Conservation (phyloP, 2,329 filamentous ascomycete genomes). For the Blastomyces percursus region DNA sequence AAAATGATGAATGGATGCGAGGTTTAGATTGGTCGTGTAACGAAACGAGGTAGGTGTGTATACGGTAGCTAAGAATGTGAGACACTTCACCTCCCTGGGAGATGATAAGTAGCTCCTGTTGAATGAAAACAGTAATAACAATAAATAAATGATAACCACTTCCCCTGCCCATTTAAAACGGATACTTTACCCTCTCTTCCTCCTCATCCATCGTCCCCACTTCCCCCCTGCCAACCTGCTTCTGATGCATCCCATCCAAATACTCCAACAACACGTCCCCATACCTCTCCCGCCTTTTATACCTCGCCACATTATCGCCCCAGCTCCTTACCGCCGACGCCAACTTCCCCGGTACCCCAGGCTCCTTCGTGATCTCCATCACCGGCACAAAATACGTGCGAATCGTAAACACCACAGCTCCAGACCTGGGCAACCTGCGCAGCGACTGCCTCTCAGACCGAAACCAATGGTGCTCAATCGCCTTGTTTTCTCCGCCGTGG, state of each 20-base stretch:
- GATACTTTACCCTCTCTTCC: constrained; percentile 39
- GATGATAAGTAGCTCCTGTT: background rate
- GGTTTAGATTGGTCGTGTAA: too few species aligned
- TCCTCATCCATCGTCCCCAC: constrained; percentile 49
- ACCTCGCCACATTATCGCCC: constrained; percentile 63
- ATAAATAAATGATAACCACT: background rate
- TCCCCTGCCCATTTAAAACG: constrained; percentile 34
- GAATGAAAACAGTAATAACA: background rate
- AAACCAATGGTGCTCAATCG: constrained; percentile 64
- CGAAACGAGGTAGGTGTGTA: too few species aligned
- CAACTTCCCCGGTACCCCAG: constrained; percentile 65
- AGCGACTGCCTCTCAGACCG: constrained; percentile 64
- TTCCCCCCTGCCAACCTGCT: constrained; percentile 59
- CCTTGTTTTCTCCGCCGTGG: constrained; percentile 62
- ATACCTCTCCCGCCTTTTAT: constrained; percentile 70
- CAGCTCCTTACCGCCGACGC: constrained; percentile 71
- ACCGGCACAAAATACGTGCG: constrained; percentile 69
- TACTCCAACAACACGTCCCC: constrained; percentile 63
- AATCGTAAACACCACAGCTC: constrained; percentile 61
- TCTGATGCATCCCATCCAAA: constrained; percentile 60
- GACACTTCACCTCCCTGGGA: background rate
- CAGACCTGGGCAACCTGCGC: constrained; percentile 48
- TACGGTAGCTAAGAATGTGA: too few species aligned
- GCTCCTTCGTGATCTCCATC: constrained; percentile 55
- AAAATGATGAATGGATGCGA: too few species aligned